Percentiles rank a stretch among this genome's conserved stretches.
phyloP scores from a whole-genome alignment of 2,329 filamentous ascomycete species.

The Tolypocladium capitatum region DNA sequence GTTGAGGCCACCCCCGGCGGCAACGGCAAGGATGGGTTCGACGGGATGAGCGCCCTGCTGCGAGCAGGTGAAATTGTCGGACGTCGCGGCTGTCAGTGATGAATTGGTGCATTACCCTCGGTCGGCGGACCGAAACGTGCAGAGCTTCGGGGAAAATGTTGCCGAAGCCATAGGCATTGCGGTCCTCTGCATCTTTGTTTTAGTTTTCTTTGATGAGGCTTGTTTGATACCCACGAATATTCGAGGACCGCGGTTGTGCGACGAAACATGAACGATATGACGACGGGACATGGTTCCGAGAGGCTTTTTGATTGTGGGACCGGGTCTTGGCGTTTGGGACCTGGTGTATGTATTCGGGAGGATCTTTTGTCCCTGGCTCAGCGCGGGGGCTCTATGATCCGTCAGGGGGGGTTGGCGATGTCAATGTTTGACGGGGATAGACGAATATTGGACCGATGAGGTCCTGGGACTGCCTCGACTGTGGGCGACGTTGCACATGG shows the following conservation, averaged over 20 bases:
- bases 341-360: not conserved
- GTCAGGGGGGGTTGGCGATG: not conserved
- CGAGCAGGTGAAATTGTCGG: constrained; percentile 47
- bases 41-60: constrained; percentile 46
- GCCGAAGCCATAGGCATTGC: not conserved
- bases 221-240: constrained; percentile 2
- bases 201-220: constrained; percentile 3
- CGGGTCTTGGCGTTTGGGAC: not conserved
- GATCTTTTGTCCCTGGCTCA: not conserved
- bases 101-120: not conserved
- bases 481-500: not conserved
- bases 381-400: not conserved
- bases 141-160: not conserved
- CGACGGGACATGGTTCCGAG: not conserved
- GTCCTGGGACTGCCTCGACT: not conserved
- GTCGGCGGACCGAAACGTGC: not conserved
- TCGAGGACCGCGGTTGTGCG: not conserved
- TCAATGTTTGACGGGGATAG: not conserved
- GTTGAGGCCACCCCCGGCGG: constrained; percentile 8
- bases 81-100: constrained; percentile 17
- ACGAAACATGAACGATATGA: constrained; percentile 1
- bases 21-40: constrained; percentile 22
- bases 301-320: not conserved
- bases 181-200: not conserved
- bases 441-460: not conserved